These are phyloP conservation scores for Termitomyces sp. DNA, from an alignment of 768 basidiomycete species.

Conservation along the genomic window DNA sequence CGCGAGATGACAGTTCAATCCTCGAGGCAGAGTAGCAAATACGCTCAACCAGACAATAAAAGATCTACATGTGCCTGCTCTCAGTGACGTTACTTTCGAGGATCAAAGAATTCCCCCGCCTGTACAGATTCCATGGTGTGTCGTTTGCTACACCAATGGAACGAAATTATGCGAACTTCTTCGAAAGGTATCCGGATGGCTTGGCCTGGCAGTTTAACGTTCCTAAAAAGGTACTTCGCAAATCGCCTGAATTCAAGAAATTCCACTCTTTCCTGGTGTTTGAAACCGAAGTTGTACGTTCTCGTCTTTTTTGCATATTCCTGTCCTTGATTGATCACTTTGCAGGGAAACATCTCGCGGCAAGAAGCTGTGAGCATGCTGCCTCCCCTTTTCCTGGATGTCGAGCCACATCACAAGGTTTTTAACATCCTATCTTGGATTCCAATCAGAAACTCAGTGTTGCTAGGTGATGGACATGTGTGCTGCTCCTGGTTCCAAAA, in stretches of 20 bases:
- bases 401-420: conserved; percentile 86
- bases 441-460: neutral
- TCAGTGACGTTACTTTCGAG: conserved; percentile 72
- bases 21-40: conserved; percentile 50
- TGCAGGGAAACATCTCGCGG: conserved; percentile 88
- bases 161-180: conserved; percentile 6
- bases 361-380: conserved; percentile 99
- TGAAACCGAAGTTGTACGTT: conserved; percentile 91
- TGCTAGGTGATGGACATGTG: conserved; percentile 91
- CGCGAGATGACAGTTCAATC: conserved; percentile 3
- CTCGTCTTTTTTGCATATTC: neutral
- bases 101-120: conserved; percentile 75
- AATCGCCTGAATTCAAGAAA: conserved; percentile 83
- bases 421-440: neutral
- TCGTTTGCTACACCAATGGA: neutral
- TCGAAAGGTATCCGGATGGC: conserved; percentile 86
- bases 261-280: conserved; percentile 97
- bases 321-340: neutral
- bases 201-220: conserved; percentile 97
- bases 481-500: conserved; percentile 97
- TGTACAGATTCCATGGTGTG: conserved; percentile 78
- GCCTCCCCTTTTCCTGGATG: conserved; percentile 92
- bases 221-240: conserved; percentile 82
- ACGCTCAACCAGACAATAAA: conserved; percentile 77
- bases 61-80: conserved; percentile 68